Conservation (phyloP, 2,329 filamentous ascomycete genomes). For the Botrytis hyacinthi region DNA sequence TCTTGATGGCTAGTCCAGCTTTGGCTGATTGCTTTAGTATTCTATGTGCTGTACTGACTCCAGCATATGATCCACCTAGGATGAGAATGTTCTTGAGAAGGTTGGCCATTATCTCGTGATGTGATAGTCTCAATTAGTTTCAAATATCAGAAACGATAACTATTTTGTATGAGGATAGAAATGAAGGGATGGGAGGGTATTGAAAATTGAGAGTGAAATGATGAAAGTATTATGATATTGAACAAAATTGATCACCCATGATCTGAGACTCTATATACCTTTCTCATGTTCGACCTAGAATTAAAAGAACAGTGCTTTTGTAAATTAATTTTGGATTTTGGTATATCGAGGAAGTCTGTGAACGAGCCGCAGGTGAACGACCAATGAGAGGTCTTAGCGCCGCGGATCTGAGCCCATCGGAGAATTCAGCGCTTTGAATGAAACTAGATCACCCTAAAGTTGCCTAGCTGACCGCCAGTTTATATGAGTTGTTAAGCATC, state of each 20-base stretch:
- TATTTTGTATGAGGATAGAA: neutral
- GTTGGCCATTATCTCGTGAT: neutral
- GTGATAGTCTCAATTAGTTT: neutral
- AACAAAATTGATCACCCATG: neutral
- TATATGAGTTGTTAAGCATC: neutral
- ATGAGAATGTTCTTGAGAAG: conserved; percentile 33
- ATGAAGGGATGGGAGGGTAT: neutral
- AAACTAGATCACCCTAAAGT: neutral
- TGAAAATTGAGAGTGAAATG: neutral
- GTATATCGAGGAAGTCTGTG: neutral
- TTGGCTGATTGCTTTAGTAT: conserved; percentile 35
- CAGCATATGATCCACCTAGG: conserved; percentile 37
- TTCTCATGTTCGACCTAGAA: neutral
- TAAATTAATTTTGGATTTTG: neutral
- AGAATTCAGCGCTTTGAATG: neutral
- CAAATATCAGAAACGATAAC: neutral
- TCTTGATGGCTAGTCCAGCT: conserved; percentile 43
- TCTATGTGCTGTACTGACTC: conserved; percentile 37
- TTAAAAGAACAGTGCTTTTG: conserved; percentile 3
- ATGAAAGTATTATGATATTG: neutral
- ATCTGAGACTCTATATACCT: neutral
- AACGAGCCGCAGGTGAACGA: neutral
- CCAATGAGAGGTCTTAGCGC: neutral
- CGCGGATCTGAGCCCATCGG: neutral
- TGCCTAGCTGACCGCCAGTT: neutral